These are phyloP conservation scores for Solioccasus polychromus DNA, from an alignment of 768 basidiomycete species.

Conservation along the genomic window DNA sequence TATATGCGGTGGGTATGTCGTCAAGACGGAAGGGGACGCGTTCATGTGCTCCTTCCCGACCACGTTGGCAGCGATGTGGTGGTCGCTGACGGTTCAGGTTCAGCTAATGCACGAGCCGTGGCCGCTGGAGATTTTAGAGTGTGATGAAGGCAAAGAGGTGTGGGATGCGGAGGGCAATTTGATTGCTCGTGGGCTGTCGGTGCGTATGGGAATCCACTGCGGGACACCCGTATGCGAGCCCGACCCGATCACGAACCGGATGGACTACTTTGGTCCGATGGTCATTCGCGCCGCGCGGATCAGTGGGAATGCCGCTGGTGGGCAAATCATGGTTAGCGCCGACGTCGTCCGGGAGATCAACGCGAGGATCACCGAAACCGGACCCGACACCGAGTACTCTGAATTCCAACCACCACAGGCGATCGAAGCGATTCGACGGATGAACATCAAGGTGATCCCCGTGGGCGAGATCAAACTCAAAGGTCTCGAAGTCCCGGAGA, in stretches of 20 bases:
- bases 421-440: slow-evolving; percentile 69
- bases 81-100: slow-evolving; percentile 84
- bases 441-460: slow-evolving; percentile 67
- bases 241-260: slow-evolving; percentile 87
- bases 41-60: slow-evolving; percentile 99
- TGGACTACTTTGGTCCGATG: slow-evolving; percentile 98
- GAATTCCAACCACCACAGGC: slow-evolving; percentile 54
- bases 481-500: slow-evolving; percentile 89
- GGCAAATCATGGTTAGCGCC: slow-evolving; percentile 89
- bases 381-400: slow-evolving; percentile 60
- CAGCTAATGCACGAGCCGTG: slow-evolving; percentile 79
- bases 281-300: slow-evolving; percentile 93
- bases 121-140: slow-evolving; percentile 92
- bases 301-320: slow-evolving; percentile 77
- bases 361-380: slow-evolving; percentile 53
- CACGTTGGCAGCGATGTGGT: slow-evolving; percentile 81
- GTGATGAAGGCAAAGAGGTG: slow-evolving; percentile 84
- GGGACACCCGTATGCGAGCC: slow-evolving; percentile 86
- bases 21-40: slow-evolving; percentile 98
- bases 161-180: slow-evolving; percentile 62
- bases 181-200: slow-evolving; percentile 84
- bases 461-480: slow-evolving; percentile 92
- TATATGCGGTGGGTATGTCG: slow-evolving; percentile 94
- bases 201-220: slow-evolving; percentile 97
- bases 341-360: slow-evolving; percentile 83